Evolutionary conservation across 179 eudicot species (phyloP), one percentile per base, ranked within the genome.

Genomic region (Silene vulgaris): DNA sequence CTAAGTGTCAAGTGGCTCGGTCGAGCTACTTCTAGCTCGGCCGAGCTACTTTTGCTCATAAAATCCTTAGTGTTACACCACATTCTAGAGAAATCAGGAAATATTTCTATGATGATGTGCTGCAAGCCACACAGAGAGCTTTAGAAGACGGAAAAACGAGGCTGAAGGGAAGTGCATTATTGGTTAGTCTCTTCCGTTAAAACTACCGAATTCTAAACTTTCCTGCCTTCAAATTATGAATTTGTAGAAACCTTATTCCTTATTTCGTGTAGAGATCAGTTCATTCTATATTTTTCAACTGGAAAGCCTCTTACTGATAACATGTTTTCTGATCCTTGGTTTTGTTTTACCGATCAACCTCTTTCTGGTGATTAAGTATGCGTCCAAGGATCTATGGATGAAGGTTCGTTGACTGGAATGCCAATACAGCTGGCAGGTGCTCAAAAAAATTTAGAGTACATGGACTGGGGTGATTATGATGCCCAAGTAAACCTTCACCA

Each of bases 321-420:
- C 9, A 61, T 19, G 13, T 19, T 61, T 61, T 35, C 52, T 13
- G 2, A 17, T 32, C 20, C 7, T 57, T 57, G 40, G 40, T 50
- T 14, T 54, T 14, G 28, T 71, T 52, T 71, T 71, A 9, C 23
- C 0, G 13, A 2, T 4, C 45, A 71, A 52, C 56, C 61, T 50
- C 43, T 72, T 43, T 35, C n/a, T 52, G 56, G 66, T 62, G 6
- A 54, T 20, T 20, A 95, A 97, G 99, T 95, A 32, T 95, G 97
- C 79, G 99, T 92, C 65, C 99, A 95, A 90, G 99, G 99, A 77
- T 95, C 99, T 20, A 95, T 95, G 99, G 99, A 97, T 67, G 89
- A 88, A 81, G 99, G 99, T 78, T 89, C 97, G 63, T 86, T 90
- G 73, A 88, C 96, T 57, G 99, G 99, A 67, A 95, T 93, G 90